Base-by-base conservation (phyloP, 1,139 yeast species). In the Yamadazyma dendronema region DNA sequence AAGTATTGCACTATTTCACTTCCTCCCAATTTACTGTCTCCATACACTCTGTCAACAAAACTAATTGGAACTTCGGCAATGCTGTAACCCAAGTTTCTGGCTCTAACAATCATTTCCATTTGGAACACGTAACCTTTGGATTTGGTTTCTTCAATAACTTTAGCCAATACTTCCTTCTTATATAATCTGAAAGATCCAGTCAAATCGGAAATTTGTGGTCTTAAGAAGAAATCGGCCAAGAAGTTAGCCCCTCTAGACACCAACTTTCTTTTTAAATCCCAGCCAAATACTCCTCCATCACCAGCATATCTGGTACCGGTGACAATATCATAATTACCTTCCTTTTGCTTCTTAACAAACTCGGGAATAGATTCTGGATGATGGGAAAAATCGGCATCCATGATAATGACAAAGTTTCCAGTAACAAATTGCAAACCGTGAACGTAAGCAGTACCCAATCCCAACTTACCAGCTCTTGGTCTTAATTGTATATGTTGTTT, bases 91-190 rank as follows among this genome's bases (percentile, higher is more conserved):
- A 82, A 66, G 25, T 82, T 69, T 52, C 87, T 74, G 31, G 94
- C 94, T 48, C 92, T 75, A 28, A 84, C 94, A 81, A 84, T 82
- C 90, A 84, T 83, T 61, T 84, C 94, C 94, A 84, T 84, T 64
- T 84, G 94, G 77, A 84, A 84, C 35, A 84, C 94, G 50, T 84
- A 84, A 33, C 94, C 94, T 65, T 84, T 84, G 33, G 87, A 79
- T 60, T 79, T 74, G 38, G 92, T 84, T 38, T 74, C 84, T 36
- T 70, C 76, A 49, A 84, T 84, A 49, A 84, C 78, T 58, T 79
- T 77, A 47, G 77, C 73, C 56, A 84, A 70, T 2, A 75, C 90
- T 2, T 74, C 78, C 61, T 81, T 84, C 62, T 82, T 83, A 70
- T 84, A 84, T 48, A 84, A 74, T 56, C 92, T 75, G 74, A 77